Conservation (phyloP, 306 rosid species). For the Gastrolobium villosum region DNA sequence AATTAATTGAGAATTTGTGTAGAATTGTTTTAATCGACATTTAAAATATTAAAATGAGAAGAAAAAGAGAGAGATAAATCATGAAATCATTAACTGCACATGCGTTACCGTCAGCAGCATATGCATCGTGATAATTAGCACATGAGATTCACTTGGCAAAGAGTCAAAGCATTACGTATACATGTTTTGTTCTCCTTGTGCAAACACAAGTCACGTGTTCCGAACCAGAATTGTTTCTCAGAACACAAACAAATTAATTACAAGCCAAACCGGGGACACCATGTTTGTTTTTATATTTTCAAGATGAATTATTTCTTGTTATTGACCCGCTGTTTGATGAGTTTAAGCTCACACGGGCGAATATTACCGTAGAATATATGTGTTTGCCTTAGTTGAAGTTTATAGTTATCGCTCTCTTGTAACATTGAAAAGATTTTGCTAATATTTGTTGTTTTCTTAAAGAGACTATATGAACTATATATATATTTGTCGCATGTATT, state of each 20-base stretch:
- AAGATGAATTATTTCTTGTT: background rate
- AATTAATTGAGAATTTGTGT: background rate
- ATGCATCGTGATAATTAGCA: conserved; percentile 48
- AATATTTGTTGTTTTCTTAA: background rate
- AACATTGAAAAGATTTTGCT: background rate
- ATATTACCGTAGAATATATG: too few relatives aligned
- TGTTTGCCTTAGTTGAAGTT: too few relatives aligned
- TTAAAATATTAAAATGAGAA: background rate
- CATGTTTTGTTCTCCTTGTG: background rate
- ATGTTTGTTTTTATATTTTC: background rate
- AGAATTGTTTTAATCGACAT: background rate
- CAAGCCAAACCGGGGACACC: conserved; percentile 9
- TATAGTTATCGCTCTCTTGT: too few relatives aligned
- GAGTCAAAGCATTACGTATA: conserved; percentile 14
- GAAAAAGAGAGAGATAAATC: background rate
- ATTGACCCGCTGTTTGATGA: background rate
- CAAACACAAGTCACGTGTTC: conserved; percentile 40
- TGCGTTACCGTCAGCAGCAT: conserved; percentile 38
- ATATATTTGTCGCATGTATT: background rate
- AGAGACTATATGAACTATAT: background rate
- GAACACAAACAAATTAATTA: conserved; percentile 1
- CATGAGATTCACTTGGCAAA: conserved; percentile 37
- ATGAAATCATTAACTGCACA: conserved; percentile 14
- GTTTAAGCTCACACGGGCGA: background rate
- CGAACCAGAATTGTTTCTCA: conserved; percentile 23